Percentiles rank a stretch among this genome's conserved stretches.
Conservation (phyloP, 23 red algal genomes). For the Gracilaria caudata region DNA sequence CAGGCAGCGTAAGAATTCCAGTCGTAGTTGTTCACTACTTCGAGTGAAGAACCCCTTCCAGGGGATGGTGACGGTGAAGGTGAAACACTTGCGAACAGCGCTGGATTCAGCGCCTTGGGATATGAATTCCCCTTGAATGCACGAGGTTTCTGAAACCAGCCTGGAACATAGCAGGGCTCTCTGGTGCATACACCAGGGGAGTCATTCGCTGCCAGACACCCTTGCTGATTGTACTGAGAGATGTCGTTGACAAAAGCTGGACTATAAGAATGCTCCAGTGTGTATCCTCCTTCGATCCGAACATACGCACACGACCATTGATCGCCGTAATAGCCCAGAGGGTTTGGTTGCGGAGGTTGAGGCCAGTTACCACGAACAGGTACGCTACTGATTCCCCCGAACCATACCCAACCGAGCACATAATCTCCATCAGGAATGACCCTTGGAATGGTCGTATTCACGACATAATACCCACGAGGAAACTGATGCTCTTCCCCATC, state of each 20-base stretch:
- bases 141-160: constrained; percentile 29
- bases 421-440: constrained; percentile 65
- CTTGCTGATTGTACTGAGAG: constrained; percentile 27
- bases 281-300: constrained; percentile 18
- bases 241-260: constrained; percentile 64
- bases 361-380: constrained; percentile 13
- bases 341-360: constrained; percentile 28
- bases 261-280: constrained; percentile 4
- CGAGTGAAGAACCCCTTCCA: neutral
- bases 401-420: constrained; percentile 71
- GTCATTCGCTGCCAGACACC: constrained; percentile 47
- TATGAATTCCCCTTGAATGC: constrained; percentile 13
- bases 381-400: constrained; percentile 47
- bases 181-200: constrained; percentile 37
- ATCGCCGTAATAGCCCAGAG: constrained; percentile 44
- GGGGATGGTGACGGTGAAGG: constrained; percentile 2
- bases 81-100: constrained; percentile 33
- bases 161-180: constrained; percentile 38
- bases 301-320: constrained; percentile 62
- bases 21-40: constrained; percentile 14
- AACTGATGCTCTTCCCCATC: constrained; percentile 23
- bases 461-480: constrained; percentile 40
- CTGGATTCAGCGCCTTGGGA: constrained; percentile 5
- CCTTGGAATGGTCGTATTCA: constrained; percentile 33
- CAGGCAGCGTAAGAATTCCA: constrained; percentile 29